Conservation (phyloP, 108 stramenopile species). For the Asterionellopsis glacialis region DNA sequence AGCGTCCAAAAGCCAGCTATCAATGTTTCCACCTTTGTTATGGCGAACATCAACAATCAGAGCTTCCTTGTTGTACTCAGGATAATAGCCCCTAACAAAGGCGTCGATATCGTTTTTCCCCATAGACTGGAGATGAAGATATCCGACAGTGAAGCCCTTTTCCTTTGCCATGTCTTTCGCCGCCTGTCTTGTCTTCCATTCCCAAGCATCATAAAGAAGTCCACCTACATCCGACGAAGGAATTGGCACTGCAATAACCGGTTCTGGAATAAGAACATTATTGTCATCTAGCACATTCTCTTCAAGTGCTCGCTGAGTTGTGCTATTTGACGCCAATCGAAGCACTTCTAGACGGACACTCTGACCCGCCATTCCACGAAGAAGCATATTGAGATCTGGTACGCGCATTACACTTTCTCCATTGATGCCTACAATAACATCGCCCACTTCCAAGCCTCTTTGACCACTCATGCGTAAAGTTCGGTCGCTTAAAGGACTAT, state of each 20-base stretch:
- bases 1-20: constrained; percentile 62
- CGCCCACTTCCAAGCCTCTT: constrained; percentile 51
- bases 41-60: constrained; percentile 70
- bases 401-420: constrained; percentile 64
- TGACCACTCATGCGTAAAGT: constrained; percentile 53
- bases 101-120: constrained; percentile 50
- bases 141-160: constrained; percentile 61
- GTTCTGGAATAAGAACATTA: constrained; percentile 19
- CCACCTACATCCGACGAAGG: constrained; percentile 23
- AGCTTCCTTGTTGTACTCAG: constrained; percentile 67
- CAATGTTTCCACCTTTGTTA: constrained; percentile 73
- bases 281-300: not conserved
- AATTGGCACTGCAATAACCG: constrained; percentile 53
- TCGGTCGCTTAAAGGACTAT: constrained; percentile 53
- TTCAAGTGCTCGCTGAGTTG: not conserved
- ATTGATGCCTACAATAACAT: constrained; percentile 70
- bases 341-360: constrained; percentile 60
- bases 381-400: constrained; percentile 59
- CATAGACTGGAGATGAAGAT: constrained; percentile 63
- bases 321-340: constrained; percentile 29
- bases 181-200: constrained; percentile 54
- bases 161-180: constrained; percentile 44
- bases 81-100: constrained; percentile 67
- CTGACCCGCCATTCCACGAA: constrained; percentile 48
- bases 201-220: constrained; percentile 63